Percentiles rank a stretch among this genome's conserved stretches.
phyloP scores from a whole-genome alignment of 352 stramenopile genomes.

The Globisporangium okanoganense region DNA sequence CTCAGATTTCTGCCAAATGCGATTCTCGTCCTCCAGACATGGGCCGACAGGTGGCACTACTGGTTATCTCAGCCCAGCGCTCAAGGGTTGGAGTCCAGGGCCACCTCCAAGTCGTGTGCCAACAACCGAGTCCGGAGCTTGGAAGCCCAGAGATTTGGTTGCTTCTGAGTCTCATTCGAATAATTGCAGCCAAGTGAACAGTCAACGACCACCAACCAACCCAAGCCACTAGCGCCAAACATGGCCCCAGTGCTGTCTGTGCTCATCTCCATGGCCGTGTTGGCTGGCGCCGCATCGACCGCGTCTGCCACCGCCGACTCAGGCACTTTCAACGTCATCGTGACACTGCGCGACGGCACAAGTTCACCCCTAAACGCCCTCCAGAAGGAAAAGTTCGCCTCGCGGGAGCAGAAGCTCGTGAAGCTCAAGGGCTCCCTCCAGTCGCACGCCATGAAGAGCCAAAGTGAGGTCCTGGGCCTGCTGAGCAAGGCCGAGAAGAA shows the following conservation, averaged over 20 bases:
- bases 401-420: background rate
- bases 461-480: background rate
- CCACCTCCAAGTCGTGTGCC: no score
- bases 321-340: background rate
- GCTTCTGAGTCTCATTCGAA: no score
- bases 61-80: no score
- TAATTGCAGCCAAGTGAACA: no score
- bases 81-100: no score
- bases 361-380: background rate
- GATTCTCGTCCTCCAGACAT: no score
- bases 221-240: background rate
- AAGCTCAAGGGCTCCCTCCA: background rate
- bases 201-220: no score
- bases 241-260: background rate
- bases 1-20: no score
- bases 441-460: background rate
- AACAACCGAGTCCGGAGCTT: no score
- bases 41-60: no score
- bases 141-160: no score
- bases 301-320: background rate
- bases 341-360: background rate
- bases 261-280: background rate
- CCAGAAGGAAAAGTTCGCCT: background rate
- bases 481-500: background rate
- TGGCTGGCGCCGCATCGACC: background rate